Conservation (phyloP, 495 filamentous ascomycete species). For the Sporormia fimetaria region DNA sequence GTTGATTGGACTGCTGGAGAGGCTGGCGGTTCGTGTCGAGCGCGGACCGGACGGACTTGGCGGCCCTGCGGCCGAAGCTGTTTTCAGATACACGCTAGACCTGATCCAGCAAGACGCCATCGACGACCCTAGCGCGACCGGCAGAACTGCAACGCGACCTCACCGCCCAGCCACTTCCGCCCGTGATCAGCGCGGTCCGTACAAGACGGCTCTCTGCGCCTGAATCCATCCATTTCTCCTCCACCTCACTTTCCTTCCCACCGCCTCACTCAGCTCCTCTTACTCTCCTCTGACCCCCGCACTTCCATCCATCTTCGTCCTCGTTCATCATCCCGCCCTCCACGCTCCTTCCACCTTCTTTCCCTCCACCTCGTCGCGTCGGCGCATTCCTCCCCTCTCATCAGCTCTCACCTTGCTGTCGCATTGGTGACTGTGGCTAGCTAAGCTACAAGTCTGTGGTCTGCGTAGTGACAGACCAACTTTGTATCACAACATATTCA, state of each 20-base stretch:
- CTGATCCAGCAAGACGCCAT: background rate
- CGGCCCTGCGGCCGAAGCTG: too few relatives aligned
- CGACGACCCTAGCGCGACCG: too few relatives aligned
- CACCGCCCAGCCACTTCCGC: slow-evolving; percentile 18
- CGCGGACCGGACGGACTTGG: too few relatives aligned
- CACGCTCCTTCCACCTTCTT: slow-evolving; percentile 7
- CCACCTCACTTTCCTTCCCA: slow-evolving; percentile 11
- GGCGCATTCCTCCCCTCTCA: background rate
- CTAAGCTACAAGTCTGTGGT: slow-evolving; percentile 10
- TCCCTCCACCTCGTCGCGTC: slow-evolving; percentile 7
- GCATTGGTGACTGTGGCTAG: slow-evolving; percentile 7
- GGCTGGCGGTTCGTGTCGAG: too few relatives aligned
- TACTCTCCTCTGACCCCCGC: background rate
- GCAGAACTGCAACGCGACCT: too few relatives aligned
- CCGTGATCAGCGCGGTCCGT: slow-evolving; percentile 15
- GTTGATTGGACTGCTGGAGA: too few relatives aligned
- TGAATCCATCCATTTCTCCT: slow-evolving; percentile 20
- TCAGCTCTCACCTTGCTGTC: slow-evolving; percentile 17
- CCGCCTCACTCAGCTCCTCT: background rate
- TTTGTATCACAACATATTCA: slow-evolving; percentile 16
- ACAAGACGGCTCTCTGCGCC: slow-evolving; percentile 18
- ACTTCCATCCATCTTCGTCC: slow-evolving; percentile 10
- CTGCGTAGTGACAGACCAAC: slow-evolving; percentile 10
- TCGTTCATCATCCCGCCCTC: slow-evolving; percentile 5
- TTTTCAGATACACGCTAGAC: background rate